Evolutionary conservation across 1,139 yeast species (phyloP), one percentile per base, ranked within the genome.

Genomic region (Tardiomyces depauwii): DNA sequence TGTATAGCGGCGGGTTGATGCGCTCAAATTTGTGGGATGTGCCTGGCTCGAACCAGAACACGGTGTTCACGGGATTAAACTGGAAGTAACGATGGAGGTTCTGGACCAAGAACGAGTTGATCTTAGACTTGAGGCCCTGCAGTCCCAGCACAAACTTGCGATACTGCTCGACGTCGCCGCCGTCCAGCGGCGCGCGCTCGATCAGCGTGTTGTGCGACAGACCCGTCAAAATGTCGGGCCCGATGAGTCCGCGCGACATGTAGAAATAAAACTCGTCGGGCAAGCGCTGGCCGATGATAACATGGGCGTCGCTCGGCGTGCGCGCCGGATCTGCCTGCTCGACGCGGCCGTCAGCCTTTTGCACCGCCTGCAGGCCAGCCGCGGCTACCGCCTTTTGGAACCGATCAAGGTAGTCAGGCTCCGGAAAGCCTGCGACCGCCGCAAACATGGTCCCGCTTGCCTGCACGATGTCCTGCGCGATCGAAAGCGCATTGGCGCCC

Each of bases 191-290:
- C 13, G 86, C 76, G 50, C 81, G 73, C 51, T 87, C 83, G 21
- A 74, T 66, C 49, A 78, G 73, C 39, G 69, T 68, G 2, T 91
- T 93, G 47, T 77, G 77, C 0, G 85, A 73, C 19, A 88, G 71
- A 0, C 87, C 77, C 52, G 83, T 85, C 44, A 84, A 70, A 39
- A 85, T 62, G 49, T 77, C 79, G 7, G 84, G 71, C 7, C 83
- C 78, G 23, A 83, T 68, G 40, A 89, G 62, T 1, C 97, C 98
- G 46, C 83, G 65, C 0, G 94, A 81, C 58, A 80, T 78, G 63
- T 88, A 91, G 59, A 82, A 87, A 59, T 79, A 82, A 42, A 84
- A 71, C 64, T 89, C 97, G 43, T 88, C 85, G 1, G 97, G 95
- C 46, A 91, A 70, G 58, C 93, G 76, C 61, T 85, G 89, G 3